These are phyloP conservation scores for Hypoxylon sp. DNA, from an alignment of 2,329 filamentous ascomycete species.

Conservation along the genomic window DNA sequence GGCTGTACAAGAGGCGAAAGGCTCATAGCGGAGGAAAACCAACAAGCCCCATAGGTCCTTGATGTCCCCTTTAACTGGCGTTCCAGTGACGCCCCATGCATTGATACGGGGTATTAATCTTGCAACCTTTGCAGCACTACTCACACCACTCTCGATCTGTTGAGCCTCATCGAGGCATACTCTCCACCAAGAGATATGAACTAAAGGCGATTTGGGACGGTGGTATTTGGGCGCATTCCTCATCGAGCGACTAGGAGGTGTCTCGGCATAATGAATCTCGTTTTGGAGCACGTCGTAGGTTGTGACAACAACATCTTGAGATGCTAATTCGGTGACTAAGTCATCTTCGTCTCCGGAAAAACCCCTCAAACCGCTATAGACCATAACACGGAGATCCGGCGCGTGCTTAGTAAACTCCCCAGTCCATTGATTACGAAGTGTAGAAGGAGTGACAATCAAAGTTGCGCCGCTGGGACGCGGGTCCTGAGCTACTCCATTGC, in stretches of 20 bases:
- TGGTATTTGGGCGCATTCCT: slow-evolving; percentile 77
- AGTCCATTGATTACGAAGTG: slow-evolving; percentile 73
- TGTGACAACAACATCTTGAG: slow-evolving; percentile 73
- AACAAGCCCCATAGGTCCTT: slow-evolving; percentile 84
- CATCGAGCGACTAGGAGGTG: slow-evolving; percentile 77
- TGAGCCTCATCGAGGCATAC: slow-evolving; percentile 85
- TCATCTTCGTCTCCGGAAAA: slow-evolving; percentile 56
- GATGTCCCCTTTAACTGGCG: slow-evolving; percentile 85
- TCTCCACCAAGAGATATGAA: slow-evolving; percentile 89
- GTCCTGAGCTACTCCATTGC: slow-evolving; percentile 58
- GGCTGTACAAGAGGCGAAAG: slow-evolving; percentile 75
- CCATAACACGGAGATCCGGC: slow-evolving; percentile 68
- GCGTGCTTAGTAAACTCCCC: slow-evolving; percentile 72
- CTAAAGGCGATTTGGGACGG: slow-evolving; percentile 79
- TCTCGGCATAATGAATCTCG: slow-evolving; percentile 83
- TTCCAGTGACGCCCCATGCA: slow-evolving; percentile 93
- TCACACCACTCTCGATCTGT: slow-evolving; percentile 92
- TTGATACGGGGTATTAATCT: slow-evolving; percentile 85
- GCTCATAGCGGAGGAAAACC: slow-evolving; percentile 83
- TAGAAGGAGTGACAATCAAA: slow-evolving; percentile 72
- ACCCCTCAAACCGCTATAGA: slow-evolving; percentile 68
- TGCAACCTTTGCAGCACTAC: slow-evolving; percentile 84
- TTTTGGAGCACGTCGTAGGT: slow-evolving; percentile 79
- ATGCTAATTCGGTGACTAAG: slow-evolving; percentile 62
- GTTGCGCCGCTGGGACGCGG: slow-evolving; percentile 69